Evolutionary conservation across 106 monocot genomes (phyloP).

Genomic region (Apostasia shenzhenica): DNA sequence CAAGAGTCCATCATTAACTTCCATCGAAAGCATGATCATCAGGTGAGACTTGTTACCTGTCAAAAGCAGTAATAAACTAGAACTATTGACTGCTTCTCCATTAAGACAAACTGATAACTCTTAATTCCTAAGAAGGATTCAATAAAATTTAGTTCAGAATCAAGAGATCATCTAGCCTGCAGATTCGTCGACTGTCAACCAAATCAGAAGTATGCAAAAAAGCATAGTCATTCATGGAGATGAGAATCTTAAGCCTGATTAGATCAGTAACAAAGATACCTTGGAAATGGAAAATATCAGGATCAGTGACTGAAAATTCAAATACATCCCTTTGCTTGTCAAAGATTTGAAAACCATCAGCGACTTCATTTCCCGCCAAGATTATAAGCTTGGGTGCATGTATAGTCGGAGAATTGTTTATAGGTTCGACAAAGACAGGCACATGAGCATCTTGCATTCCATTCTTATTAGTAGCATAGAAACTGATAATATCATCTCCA

Average conservation of each 20-base stretch:
- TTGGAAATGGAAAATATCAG: constrained; percentile 57
- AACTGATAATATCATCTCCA: constrained; percentile 62
- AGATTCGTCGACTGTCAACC: no score
- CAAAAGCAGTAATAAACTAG: not conserved
- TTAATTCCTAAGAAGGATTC: no score
- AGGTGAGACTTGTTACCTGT: constrained; percentile 73
- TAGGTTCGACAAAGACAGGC: constrained; percentile 64
- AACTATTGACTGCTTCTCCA: no score
- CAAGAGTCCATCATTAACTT: constrained; percentile 67
- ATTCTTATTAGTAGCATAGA: constrained; percentile 60
- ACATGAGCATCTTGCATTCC: constrained; percentile 66
- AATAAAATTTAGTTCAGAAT: no score
- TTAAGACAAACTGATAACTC: no score
- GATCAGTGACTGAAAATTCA: constrained; percentile 53
- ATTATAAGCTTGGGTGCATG: constrained; percentile 51
- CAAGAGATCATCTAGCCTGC: no score
- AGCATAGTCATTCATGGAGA: no score
- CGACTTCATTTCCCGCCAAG: constrained; percentile 32
- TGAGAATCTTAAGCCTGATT: no score
- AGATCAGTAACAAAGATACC: constrained; percentile 27
- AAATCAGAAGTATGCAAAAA: no score
- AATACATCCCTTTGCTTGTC: constrained; percentile 45
- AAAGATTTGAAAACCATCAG: constrained; percentile 52
- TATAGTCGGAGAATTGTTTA: constrained; percentile 78
- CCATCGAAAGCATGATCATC: constrained; percentile 48